phyloP scores from a whole-genome alignment of 768 basidiomycete species.

The Cystobasidium onofrii region DNA sequence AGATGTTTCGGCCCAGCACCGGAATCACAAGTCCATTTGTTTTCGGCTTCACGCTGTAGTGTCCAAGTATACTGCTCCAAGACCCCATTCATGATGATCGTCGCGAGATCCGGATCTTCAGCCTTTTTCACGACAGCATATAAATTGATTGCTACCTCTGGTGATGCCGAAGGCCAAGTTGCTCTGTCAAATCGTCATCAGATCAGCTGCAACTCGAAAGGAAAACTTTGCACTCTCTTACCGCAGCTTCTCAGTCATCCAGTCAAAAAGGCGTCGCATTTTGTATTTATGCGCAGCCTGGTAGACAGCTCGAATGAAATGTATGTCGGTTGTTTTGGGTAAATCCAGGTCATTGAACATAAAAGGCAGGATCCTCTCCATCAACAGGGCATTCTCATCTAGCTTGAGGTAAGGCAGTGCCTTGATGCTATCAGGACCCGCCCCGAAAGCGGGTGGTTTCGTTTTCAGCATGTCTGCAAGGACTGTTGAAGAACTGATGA shows the following conservation, averaged over 20 bases:
- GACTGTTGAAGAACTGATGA: neutral
- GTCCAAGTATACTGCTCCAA: conserved; percentile 2
- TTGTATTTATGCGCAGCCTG: neutral
- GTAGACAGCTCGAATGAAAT: conserved; percentile 1
- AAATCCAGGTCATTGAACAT: neutral
- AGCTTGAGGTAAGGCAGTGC: neutral
- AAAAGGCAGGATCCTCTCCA: neutral
- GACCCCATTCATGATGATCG: neutral
- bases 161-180: neutral
- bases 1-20: neutral
- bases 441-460: neutral
- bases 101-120: neutral
- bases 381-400: neutral
- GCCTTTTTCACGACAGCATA: neutral
- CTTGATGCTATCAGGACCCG: conserved; percentile 1
- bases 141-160: neutral
- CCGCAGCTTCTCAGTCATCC: conserved; percentile 9
- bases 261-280: neutral
- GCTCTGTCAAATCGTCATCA: neutral
- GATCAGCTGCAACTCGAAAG: neutral
- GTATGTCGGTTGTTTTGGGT: neutral
- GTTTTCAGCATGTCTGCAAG: neutral
- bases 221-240: neutral
- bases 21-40: neutral
- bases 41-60: neutral